These are phyloP conservation scores for Solioccasus polychromus DNA, from an alignment of 768 basidiomycete species.

Conservation along the genomic window DNA sequence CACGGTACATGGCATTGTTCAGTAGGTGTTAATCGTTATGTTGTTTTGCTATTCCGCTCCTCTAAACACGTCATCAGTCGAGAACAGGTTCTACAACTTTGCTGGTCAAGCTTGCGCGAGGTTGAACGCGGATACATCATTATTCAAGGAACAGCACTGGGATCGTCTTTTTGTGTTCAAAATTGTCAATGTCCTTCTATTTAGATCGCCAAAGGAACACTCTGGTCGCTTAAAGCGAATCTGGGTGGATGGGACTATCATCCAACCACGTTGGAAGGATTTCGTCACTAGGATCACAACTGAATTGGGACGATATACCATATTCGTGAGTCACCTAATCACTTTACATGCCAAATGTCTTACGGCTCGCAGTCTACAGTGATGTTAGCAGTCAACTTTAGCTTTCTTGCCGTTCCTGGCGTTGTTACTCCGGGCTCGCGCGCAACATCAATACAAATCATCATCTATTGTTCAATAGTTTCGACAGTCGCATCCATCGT, in stretches of 20 bases:
- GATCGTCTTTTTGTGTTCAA: neutral
- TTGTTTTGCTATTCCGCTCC: neutral
- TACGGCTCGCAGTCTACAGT: neutral
- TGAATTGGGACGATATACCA: constrained; percentile 48
- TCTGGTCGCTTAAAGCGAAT: constrained; percentile 38
- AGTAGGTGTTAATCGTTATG: neutral
- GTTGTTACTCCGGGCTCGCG: neutral
- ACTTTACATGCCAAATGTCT: neutral
- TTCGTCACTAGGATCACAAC: constrained; percentile 39
- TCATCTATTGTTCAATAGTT: constrained; percentile 13
- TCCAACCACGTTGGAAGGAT: constrained; percentile 36
- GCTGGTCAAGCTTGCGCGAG: constrained; percentile 38
- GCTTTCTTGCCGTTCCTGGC: constrained; percentile 12
- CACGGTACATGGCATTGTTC: neutral
- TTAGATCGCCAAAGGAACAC: constrained; percentile 45
- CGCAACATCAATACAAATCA: neutral
- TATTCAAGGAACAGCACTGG: constrained; percentile 7
- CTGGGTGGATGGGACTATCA: constrained; percentile 43
- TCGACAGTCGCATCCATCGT: constrained; percentile 10
- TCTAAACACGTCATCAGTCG: neutral
- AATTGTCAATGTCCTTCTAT: constrained; percentile 31
- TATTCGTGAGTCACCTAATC: constrained; percentile 36
- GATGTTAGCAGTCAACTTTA: neutral
- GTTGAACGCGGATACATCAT: constrained; percentile 26
- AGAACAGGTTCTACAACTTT: constrained; percentile 36